phyloP scores from a whole-genome alignment of 164 flowering plant species.

The Liquidambar formosana region DNA sequence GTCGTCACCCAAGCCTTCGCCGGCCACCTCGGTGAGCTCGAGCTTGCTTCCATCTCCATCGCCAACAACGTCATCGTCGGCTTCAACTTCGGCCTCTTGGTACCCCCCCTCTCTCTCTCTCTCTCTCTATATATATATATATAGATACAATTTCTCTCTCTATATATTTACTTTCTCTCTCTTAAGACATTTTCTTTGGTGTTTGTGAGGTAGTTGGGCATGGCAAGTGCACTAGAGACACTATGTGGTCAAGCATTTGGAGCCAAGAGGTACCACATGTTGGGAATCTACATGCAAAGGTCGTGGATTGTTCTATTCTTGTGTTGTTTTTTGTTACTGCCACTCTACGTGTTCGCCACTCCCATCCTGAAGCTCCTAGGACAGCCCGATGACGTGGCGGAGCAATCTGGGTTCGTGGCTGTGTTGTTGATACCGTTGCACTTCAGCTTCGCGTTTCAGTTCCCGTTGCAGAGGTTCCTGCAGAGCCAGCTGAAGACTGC shows the following conservation, averaged over 20 bases:
- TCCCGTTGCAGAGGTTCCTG: slow-evolving; percentile 33
- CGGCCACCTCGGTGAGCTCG: slow-evolving; percentile 66
- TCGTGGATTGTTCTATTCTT: slow-evolving; percentile 76
- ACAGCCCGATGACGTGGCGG: slow-evolving; percentile 61
- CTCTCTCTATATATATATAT: not conserved
- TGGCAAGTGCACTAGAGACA: slow-evolving; percentile 89
- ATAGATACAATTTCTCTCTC: slow-evolving; percentile 11
- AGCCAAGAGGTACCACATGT: slow-evolving; percentile 60
- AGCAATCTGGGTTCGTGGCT: slow-evolving; percentile 46
- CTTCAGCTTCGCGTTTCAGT: slow-evolving; percentile 36
- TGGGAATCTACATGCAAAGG: slow-evolving; percentile 82
- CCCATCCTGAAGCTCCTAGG: slow-evolving; percentile 63
- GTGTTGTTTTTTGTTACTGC: slow-evolving; percentile 46
- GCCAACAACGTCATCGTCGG: slow-evolving; percentile 54
- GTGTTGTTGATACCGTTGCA: slow-evolving; percentile 36
- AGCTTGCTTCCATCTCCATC: slow-evolving; percentile 64
- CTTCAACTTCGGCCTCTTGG: slow-evolving; percentile 48
- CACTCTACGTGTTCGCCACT: slow-evolving; percentile 60
- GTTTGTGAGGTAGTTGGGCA: slow-evolving; percentile 42
- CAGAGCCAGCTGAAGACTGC: slow-evolving; percentile 36
- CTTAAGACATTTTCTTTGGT: no score
- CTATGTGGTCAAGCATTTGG: slow-evolving; percentile 91
- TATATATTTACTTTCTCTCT: not conserved
- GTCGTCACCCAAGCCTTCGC: slow-evolving; percentile 59
- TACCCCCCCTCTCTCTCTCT: slow-evolving; percentile 1